Evolutionary conservation across 2,329 filamentous ascomycete genomes (phyloP).

Genomic region (Fusarium sp.): DNA sequence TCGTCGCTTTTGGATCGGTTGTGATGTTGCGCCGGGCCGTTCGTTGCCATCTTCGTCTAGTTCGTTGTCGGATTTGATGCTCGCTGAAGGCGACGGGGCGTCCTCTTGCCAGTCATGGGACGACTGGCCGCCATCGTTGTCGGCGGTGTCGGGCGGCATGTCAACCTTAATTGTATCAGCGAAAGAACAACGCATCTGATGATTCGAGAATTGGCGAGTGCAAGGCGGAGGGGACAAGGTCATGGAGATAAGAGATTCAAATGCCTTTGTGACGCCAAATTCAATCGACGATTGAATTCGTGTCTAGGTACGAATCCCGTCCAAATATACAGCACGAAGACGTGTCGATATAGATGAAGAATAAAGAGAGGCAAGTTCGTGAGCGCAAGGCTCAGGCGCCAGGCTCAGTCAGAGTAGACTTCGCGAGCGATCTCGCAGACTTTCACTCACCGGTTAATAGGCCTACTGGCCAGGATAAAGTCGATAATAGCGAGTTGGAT

Average conservation of each 20-base stretch:
- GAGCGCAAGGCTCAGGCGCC: slow-evolving; percentile 19
- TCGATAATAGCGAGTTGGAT: slow-evolving; percentile 20
- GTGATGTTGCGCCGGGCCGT: slow-evolving; percentile 57
- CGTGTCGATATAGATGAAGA: slow-evolving; percentile 1
- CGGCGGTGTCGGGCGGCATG: slow-evolving; percentile 60
- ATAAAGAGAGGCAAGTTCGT: slow-evolving; percentile 16
- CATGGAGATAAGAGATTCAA: slow-evolving; percentile 27
- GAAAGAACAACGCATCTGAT: slow-evolving; percentile 25
- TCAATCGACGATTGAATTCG: slow-evolving; percentile 23
- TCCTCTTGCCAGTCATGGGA: slow-evolving; percentile 57
- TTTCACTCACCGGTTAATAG: slow-evolving; percentile 43
- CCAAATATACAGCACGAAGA: not conserved
- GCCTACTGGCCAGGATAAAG: slow-evolving; percentile 35
- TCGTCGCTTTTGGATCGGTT: slow-evolving; percentile 81
- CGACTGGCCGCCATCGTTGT: slow-evolving; percentile 60
- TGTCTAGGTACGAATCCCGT: slow-evolving; percentile 5
- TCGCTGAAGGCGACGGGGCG: slow-evolving; percentile 60
- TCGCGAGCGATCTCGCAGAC: slow-evolving; percentile 8
- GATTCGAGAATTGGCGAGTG: slow-evolving; percentile 15
- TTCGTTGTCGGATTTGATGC: slow-evolving; percentile 61
- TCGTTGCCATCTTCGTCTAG: slow-evolving; percentile 57
- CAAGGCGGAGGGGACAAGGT: slow-evolving; percentile 23
- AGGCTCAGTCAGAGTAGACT: slow-evolving; percentile 16
- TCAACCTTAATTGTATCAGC: slow-evolving; percentile 47
- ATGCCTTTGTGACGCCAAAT: slow-evolving; percentile 20